These are phyloP conservation scores for Paxillus involutus DNA, from an alignment of 768 basidiomycete genomes.

Conservation along the genomic window DNA sequence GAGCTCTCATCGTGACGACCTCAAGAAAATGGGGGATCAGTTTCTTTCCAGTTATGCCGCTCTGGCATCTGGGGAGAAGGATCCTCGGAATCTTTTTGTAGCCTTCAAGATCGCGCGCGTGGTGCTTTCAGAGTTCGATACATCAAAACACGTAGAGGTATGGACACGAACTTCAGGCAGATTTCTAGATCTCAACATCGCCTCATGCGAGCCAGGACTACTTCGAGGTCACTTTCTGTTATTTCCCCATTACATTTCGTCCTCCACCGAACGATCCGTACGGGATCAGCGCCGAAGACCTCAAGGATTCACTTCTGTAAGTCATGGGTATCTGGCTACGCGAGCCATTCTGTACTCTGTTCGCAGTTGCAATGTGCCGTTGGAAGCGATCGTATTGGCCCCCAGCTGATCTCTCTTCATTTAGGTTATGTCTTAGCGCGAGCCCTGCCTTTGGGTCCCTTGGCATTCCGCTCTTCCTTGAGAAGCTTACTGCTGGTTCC, in stretches of 20 bases:
- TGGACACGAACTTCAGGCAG: conserved; percentile 15
- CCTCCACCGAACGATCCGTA: conserved; percentile 94
- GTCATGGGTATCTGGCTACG: conserved; percentile 6
- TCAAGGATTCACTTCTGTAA: conserved; percentile 71
- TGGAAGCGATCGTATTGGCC: background rate
- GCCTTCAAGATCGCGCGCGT: conserved; percentile 89
- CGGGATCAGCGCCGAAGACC: conserved; percentile 85
- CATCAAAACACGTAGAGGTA: conserved; percentile 75
- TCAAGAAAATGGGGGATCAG: conserved; percentile 68
- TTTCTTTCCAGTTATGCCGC: conserved; percentile 76
- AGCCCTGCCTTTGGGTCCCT: conserved; percentile 80
- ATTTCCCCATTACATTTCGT: conserved; percentile 96
- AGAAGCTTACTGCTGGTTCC: conserved; percentile 85
- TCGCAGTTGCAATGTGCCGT: background rate
- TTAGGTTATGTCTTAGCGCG: conserved; percentile 69
- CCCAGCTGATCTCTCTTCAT: background rate
- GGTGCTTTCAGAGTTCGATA: conserved; percentile 85
- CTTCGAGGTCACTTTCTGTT: conserved; percentile 96
- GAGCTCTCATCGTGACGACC: conserved; percentile 39
- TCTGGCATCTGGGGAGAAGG: conserved; percentile 95
- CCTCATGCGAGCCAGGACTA: conserved; percentile 55
- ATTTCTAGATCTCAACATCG: background rate
- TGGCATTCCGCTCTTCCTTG: conserved; percentile 86
- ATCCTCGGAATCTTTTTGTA: conserved; percentile 89
- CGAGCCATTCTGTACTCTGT: background rate